These are phyloP conservation scores for Solanum sitiens DNA, from an alignment of 257 asterid genomes.

Conservation along the genomic window DNA sequence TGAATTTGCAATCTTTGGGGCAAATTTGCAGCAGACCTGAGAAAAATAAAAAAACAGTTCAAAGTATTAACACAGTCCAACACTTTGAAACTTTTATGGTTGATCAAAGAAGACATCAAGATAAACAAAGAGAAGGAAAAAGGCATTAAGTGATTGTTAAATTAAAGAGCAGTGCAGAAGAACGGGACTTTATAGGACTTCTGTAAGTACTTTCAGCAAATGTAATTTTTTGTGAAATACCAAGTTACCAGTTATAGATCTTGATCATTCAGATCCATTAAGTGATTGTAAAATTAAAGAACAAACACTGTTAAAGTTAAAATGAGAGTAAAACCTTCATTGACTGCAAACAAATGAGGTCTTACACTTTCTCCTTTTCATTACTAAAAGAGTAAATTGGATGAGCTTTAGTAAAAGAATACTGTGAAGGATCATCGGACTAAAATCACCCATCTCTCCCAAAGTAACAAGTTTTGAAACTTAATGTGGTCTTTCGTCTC, in stretches of 20 bases:
- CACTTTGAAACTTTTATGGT: not conserved
- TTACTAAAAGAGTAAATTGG: not conserved
- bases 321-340: not conserved
- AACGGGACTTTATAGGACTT: not conserved
- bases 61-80: not conserved
- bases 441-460: not conserved
- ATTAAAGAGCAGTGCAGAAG: not conserved
- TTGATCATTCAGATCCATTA: not conserved
- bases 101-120: not conserved
- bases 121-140: not conserved
- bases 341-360: not conserved
- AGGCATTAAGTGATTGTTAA: not conserved
- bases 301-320: not conserved
- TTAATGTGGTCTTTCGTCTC: not conserved
- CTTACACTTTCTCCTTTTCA: not conserved
- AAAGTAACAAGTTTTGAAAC: not conserved
- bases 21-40: conserved; percentile 93
- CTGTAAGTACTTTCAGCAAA: not conserved
- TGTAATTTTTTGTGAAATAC: not conserved
- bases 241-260: not conserved
- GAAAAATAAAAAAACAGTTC: not conserved
- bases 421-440: not conserved
- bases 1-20: conserved; percentile 83
- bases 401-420: not conserved
- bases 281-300: not conserved